phyloP scores from a whole-genome alignment of 805 yeast species.

The Barnettozyma wickerhamii region DNA sequence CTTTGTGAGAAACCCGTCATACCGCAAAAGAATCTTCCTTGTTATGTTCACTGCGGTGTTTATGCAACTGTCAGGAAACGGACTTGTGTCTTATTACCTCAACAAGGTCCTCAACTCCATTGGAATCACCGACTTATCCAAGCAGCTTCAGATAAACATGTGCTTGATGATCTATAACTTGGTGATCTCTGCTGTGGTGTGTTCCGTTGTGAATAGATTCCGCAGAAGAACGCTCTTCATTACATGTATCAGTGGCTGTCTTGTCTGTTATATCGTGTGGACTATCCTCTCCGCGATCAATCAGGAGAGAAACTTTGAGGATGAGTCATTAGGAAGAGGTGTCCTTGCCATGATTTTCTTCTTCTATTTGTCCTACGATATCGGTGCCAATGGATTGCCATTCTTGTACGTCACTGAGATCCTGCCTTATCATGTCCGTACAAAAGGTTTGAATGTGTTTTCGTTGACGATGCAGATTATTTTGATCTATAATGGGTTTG shows the following conservation, averaged over 20 bases:
- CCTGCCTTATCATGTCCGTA: conserved; percentile 27
- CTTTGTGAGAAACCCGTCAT: too few species aligned
- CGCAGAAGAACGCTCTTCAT: conserved; percentile 34
- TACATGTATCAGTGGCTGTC: conserved; percentile 30
- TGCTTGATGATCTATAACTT: conserved; percentile 43
- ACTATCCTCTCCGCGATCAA: conserved; percentile 42
- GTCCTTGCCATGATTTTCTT: conserved; percentile 46
- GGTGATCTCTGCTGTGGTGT: conserved; percentile 25
- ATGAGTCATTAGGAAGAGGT: conserved; percentile 37
- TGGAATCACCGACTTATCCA: conserved; percentile 41
- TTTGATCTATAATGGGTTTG: conserved; percentile 28
- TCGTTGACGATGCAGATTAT: conserved; percentile 13
- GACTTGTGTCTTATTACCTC: too few species aligned
- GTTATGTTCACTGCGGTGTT: conserved; percentile 28
- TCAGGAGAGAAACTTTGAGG: conserved; percentile 34
- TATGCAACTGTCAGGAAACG: too few species aligned
- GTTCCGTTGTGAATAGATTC: conserved; percentile 22
- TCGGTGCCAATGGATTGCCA: conserved; percentile 42
- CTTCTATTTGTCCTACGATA: conserved; percentile 35
- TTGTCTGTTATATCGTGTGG: conserved; percentile 34
- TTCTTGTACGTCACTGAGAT: conserved; percentile 40
- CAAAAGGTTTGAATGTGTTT: conserved; percentile 23
- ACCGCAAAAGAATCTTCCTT: conserved; percentile 36
- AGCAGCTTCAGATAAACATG: conserved; percentile 45
- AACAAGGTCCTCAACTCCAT: conserved; percentile 44